Evolutionary conservation across 805 yeast genomes (phyloP), one percentile per base, ranked within the genome.

Genomic region (Kuraishia ogatae): DNA sequence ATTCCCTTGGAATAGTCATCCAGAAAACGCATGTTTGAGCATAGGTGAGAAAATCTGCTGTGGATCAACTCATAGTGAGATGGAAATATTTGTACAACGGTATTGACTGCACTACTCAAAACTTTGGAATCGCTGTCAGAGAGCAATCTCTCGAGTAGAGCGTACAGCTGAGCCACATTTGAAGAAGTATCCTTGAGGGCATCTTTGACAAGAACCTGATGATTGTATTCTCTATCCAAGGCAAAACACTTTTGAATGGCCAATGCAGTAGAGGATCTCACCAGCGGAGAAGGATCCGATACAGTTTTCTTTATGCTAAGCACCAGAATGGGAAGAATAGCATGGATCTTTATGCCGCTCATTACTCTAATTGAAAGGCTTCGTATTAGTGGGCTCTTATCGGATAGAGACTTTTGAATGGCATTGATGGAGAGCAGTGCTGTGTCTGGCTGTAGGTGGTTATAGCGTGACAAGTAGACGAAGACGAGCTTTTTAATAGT

Each of bases 361-460:
- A 94, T 77, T 15, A 91, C 84, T 54, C 92, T 77, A 50, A 94
- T 79, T 0, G 96, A 85, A 55, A 89, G 73, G 1, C 92, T 80
- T 59, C 98, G 74, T 19, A 78, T 73, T 11, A 81, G 77, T 1
- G 96, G 86, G 57, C 78, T 79, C 60, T 82, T 82, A 61, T 90
- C 97, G 10, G 78, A 74, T 28, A 93, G 70, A 1, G 89, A 78
- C 68, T 88, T 90, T 67, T 94, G 99, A 52, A 94, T 87, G 0
- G 97, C 88, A 68, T 94, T 94, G 60, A 94, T 88, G 0, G 97
- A 83, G 50, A 94, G 74, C 21, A 94, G 76, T 1, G 98, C 94
- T n/a, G 89, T 79, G 66, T 92, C 96, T 10, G 94, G 97, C 61
- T 89, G 92, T 55, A 75, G 68, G 58, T 89, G 96, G 23, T 96